Conservation (phyloP, 192 early-diverging fungal species). For the Backusella psychrophila region DNA sequence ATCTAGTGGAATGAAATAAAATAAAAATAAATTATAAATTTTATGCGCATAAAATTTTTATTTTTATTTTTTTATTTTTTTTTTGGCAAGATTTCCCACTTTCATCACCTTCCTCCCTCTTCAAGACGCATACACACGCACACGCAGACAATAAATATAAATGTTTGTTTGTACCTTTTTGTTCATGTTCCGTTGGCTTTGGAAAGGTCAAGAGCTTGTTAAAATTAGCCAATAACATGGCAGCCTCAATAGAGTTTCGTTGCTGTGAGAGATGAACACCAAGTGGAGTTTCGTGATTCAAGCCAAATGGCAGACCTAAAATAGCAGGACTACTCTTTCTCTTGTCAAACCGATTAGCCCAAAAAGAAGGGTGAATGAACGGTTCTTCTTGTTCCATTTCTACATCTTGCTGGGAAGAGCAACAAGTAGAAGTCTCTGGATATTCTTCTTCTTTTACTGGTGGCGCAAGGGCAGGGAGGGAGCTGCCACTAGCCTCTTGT, state of each 20-base stretch:
- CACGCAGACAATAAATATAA: background rate
- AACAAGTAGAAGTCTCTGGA: background rate
- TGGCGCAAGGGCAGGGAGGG: background rate
- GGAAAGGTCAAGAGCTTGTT: conserved; percentile 14
- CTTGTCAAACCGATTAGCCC: conserved; percentile 18
- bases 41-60: conserved; percentile 6
- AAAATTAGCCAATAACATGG: conserved; percentile 34
- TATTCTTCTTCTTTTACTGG: background rate
- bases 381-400: background rate
- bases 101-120: background rate
- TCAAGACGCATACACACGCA: background rate
- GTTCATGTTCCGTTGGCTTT: background rate
- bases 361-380: background rate
- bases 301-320: conserved; percentile 15
- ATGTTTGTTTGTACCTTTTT: conserved; percentile 2
- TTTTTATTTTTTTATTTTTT: background rate
- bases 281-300: conserved; percentile 5
- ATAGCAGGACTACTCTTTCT: conserved; percentile 36
- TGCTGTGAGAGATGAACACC: conserved; percentile 25
- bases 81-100: background rate
- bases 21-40: background rate
- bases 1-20: background rate
- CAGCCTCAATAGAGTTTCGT: conserved; percentile 35
- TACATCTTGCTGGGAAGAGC: background rate
- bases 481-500: background rate